Evolutionary conservation across 129 eudicot genomes (phyloP).

Genomic region (Calendula officinalis): DNA sequence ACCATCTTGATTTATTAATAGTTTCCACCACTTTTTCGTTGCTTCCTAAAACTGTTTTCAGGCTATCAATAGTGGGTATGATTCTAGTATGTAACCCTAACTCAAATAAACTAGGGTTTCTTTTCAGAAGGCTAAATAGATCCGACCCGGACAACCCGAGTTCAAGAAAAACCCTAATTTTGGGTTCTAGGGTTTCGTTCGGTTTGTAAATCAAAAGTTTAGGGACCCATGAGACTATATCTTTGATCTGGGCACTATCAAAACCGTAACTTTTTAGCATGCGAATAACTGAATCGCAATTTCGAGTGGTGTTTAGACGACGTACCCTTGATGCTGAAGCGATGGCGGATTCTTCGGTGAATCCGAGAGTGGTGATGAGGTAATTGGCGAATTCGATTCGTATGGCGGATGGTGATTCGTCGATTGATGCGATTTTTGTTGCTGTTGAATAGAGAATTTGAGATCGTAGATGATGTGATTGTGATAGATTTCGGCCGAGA

Average conservation of each 20-base stretch:
- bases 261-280: conserved; percentile 30
- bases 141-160: conserved; percentile 30
- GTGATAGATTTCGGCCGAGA: neutral
- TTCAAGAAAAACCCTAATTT: conserved; percentile 27
- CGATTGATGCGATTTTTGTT: neutral
- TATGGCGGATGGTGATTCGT: neutral
- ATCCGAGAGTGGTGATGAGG: conserved; percentile 35
- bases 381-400: conserved; percentile 14
- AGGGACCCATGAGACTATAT: conserved; percentile 23
- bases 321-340: conserved; percentile 22
- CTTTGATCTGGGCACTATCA: conserved; percentile 31
- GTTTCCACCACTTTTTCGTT: conserved; percentile 27
- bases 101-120: conserved; percentile 11
- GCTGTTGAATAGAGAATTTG: conserved; percentile 8
- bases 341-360: conserved; percentile 35
- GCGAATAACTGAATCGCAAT: conserved; percentile 22
- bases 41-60: conserved; percentile 27
- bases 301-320: conserved; percentile 19
- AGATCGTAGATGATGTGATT: conserved; percentile 1
- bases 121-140: conserved; percentile 17
- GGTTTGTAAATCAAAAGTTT: conserved; percentile 21
- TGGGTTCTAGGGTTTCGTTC: conserved; percentile 43
- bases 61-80: conserved; percentile 29
- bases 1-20: conserved; percentile 22
- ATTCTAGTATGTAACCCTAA: conserved; percentile 22